phyloP scores from a whole-genome alignment of 495 filamentous ascomycete species.

The Hypoxylon rickii region DNA sequence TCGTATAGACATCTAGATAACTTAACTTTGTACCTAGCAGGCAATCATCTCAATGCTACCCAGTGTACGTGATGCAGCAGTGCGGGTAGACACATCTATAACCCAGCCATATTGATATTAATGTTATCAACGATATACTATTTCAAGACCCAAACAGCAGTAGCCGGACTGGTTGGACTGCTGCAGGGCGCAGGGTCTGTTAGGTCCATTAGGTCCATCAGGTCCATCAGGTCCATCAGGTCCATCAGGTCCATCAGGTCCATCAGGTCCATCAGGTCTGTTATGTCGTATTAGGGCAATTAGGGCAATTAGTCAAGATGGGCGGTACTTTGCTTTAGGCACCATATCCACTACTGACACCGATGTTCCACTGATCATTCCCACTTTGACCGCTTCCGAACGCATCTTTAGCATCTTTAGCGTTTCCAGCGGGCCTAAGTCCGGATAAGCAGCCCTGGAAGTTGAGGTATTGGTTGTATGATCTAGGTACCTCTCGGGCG shows the following conservation, averaged over 20 bases:
- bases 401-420: background rate
- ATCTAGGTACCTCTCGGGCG: no score
- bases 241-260: no score
- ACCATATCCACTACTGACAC: background rate
- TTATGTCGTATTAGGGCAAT: background rate
- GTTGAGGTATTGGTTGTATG: background rate
- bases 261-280: no score
- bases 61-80: no score
- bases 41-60: conserved; percentile 6
- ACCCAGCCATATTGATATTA: no score
- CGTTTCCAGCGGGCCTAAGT: conserved; percentile 5
- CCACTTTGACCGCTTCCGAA: conserved; percentile 36
- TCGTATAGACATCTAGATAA: conserved; percentile 17
- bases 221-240: no score
- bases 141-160: no score
- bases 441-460: conserved; percentile 17
- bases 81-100: no score
- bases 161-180: no score
- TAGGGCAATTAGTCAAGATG: conserved; percentile 8
- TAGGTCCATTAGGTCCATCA: no score
- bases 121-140: no score
- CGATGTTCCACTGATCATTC: conserved; percentile 1
- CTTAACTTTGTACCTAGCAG: background rate
- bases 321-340: background rate
- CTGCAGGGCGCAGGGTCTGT: no score